phyloP scores from a whole-genome alignment of 164 flowering plant genomes.

The Aristolochia contorta region DNA sequence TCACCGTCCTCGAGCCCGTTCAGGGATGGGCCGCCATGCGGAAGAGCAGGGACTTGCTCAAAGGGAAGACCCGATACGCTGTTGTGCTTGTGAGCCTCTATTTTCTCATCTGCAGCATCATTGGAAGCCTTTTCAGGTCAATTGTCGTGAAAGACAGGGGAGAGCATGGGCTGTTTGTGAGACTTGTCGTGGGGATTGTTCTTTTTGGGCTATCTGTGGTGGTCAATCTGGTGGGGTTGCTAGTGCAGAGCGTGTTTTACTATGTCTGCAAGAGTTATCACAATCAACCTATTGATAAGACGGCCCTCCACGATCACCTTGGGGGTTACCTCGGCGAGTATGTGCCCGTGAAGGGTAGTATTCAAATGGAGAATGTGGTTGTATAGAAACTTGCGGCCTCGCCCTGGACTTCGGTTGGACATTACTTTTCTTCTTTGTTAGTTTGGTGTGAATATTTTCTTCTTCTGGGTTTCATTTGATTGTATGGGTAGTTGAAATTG shows the following conservation, averaged over 20 bases:
- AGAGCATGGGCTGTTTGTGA: conserved; percentile 31
- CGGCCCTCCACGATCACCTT: conserved; percentile 78
- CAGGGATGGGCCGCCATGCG: conserved; percentile 76
- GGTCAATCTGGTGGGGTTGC: conserved; percentile 78
- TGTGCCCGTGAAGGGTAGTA: conserved; percentile 89
- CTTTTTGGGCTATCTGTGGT: conserved; percentile 74
- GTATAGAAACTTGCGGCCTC: conserved; percentile 21
- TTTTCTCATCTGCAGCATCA: conserved; percentile 35
- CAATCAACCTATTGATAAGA: conserved; percentile 80
- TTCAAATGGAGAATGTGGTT: conserved; percentile 87
- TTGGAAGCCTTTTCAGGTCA: conserved; percentile 39
- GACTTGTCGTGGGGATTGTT: conserved; percentile 67
- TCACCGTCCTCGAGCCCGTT: conserved; percentile 78
- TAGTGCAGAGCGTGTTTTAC: conserved; percentile 94
- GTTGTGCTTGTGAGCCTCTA: conserved; percentile 48
- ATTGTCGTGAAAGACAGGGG: conserved; percentile 64
- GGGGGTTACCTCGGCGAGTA: conserved; percentile 97
- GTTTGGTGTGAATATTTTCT: no score
- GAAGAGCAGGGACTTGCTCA: conserved; percentile 80
- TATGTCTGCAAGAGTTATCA: conserved; percentile 94
- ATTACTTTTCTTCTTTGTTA: background rate
- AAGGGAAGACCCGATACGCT: conserved; percentile 49
- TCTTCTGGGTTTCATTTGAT: no score
- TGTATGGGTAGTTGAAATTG: no score
- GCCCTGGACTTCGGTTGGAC: no score